Percentiles rank a stretch among this genome's conserved stretches.
Conservation (phyloP, 805 yeast genomes). For the Candida silvicultrix region DNA sequence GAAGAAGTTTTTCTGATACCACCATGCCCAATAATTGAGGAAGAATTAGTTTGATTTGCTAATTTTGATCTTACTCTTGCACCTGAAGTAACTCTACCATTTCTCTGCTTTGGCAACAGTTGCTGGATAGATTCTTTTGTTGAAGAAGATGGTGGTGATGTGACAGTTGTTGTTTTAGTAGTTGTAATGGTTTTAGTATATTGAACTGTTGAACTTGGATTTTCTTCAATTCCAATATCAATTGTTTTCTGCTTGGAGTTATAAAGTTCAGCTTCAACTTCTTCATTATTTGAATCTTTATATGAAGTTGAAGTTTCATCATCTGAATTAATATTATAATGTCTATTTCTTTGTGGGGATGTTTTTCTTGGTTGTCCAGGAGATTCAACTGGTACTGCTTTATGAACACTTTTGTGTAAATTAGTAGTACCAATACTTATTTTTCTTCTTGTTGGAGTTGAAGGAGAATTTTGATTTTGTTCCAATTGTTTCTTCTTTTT, state of each 20-base stretch:
- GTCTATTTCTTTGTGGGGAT: slow-evolving; percentile 27
- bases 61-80: slow-evolving; percentile 25
- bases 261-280: slow-evolving; percentile 3
- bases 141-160: slow-evolving; percentile 23
- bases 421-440: slow-evolving; percentile 62
- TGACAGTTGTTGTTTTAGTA: slow-evolving; percentile 23
- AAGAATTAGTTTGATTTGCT: slow-evolving; percentile 11
- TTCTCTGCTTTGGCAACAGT: slow-evolving; percentile 19
- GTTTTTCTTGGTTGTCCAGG: slow-evolving; percentile 95
- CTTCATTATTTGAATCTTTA: slow-evolving; percentile 13
- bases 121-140: slow-evolving; percentile 14
- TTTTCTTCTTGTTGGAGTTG: slow-evolving; percentile 71
- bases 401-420: slow-evolving; percentile 55
- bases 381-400: slow-evolving; percentile 84
- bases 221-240: background rate
- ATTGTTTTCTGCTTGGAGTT: background rate
- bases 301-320: slow-evolving; percentile 4
- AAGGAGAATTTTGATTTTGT: slow-evolving; percentile 34
- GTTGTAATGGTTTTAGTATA: slow-evolving; percentile 23
- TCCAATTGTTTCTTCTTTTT: slow-evolving; percentile 37
- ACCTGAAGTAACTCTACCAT: slow-evolving; percentile 18
- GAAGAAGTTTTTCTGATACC: slow-evolving; percentile 22
- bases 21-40: slow-evolving; percentile 18
- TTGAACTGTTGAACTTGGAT: slow-evolving; percentile 12
- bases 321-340: slow-evolving; percentile 18